These are phyloP conservation scores for Kentomonas sorsogonicus DNA, from an alignment of 208 protist species.

Conservation along the genomic window DNA sequence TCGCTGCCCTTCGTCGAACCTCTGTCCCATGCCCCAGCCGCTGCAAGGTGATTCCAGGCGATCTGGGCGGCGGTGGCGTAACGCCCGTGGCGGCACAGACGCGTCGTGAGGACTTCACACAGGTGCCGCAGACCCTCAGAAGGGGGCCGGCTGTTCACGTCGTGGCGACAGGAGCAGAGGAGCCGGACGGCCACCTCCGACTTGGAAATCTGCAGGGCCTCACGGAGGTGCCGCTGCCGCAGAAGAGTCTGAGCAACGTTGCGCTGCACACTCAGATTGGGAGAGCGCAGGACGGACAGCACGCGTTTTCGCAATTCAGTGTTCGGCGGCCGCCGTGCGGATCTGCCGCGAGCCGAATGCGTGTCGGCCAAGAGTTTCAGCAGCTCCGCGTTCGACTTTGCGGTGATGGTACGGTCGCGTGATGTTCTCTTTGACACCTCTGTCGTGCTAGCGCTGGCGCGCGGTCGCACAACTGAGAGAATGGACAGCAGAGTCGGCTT, in stretches of 20 bases:
- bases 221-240: conserved; percentile 25
- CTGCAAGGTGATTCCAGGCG: conserved; percentile 65
- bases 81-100: conserved; percentile 18
- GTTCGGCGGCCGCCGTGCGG: background rate
- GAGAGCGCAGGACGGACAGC: conserved; percentile 14
- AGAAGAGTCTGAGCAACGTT: conserved; percentile 19
- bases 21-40: conserved; percentile 8
- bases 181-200: conserved; percentile 21
- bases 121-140: too few species aligned
- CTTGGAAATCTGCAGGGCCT: conserved; percentile 29
- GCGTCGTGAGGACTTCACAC: conserved; percentile 24
- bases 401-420: background rate
- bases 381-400: too few species aligned
- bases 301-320: conserved; percentile 1
- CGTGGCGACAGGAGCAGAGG: conserved; percentile 37
- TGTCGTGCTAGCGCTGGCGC: background rate
- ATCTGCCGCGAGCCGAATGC: too few species aligned
- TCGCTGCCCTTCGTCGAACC: conserved; percentile 19
- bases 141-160: too few species aligned
- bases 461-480: background rate
- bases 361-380: too few species aligned
- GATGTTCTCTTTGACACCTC: background rate
- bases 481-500: background rate
- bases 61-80: conserved; percentile 37
- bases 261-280: conserved; percentile 14